These are phyloP conservation scores for Biancaea sappan DNA, from an alignment of 306 rosid species.

Conservation along the genomic window DNA sequence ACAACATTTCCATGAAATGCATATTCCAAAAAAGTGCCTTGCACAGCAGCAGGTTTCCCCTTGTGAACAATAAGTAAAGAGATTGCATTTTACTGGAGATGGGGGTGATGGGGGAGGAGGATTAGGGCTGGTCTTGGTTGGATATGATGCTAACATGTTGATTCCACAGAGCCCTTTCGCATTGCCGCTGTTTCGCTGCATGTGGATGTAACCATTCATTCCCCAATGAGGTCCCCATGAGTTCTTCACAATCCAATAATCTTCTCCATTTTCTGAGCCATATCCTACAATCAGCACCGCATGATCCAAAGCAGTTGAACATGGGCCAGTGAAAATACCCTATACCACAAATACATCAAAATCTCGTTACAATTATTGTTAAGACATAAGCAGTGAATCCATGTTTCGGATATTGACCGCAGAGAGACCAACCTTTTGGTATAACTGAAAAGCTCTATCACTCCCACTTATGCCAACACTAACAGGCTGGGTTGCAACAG, in stretches of 20 bases:
- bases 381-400: background rate
- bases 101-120: conserved; percentile 87
- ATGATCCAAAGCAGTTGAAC: conserved; percentile 82
- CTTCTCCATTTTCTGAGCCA: conserved; percentile 77
- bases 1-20: conserved; percentile 80
- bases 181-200: conserved; percentile 56
- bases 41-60: conserved; percentile 92
- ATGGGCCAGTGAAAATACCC: conserved; percentile 91
- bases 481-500: conserved; percentile 87
- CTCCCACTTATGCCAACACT: conserved; percentile 93
- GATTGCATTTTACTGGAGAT: conserved; percentile 48
- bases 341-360: conserved; percentile 36
- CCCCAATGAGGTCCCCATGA: conserved; percentile 94
- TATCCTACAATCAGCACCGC: conserved; percentile 93
- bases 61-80: conserved; percentile 45
- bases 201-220: conserved; percentile 77
- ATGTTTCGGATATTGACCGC: conserved; percentile 25
- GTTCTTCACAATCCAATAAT: conserved; percentile 90
- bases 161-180: conserved; percentile 82
- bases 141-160: conserved; percentile 85
- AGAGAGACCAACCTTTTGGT: conserved; percentile 66
- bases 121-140: conserved; percentile 68
- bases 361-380: background rate
- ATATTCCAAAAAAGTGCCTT: conserved; percentile 58
- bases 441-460: conserved; percentile 75